Conservation (phyloP, 2,329 filamentous ascomycete genomes). For the Fusarium oligoseptatum region DNA sequence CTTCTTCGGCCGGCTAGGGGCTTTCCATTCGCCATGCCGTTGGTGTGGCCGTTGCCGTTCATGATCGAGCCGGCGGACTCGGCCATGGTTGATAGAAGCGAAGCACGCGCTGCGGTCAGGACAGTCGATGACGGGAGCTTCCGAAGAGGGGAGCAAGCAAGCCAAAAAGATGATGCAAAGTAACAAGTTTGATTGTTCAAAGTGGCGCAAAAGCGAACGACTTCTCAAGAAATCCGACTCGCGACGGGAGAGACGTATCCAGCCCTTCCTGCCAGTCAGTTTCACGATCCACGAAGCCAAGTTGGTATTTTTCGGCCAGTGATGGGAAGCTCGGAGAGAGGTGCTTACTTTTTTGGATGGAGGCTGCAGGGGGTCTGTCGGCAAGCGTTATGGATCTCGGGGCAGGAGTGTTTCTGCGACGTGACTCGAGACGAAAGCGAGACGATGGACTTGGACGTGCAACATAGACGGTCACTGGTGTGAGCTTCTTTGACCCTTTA, state of each 20-base stretch:
- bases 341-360: slow-evolving; percentile 21
- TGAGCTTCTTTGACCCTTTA: slow-evolving; percentile 31
- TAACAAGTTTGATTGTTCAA: slow-evolving; percentile 11
- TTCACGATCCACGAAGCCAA: slow-evolving; percentile 24
- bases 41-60: slow-evolving; percentile 57
- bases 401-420: slow-evolving; percentile 38
- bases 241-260: slow-evolving; percentile 17
- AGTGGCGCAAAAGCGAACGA: slow-evolving; percentile 13
- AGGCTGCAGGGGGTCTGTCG: slow-evolving; percentile 27
- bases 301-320: slow-evolving; percentile 30
- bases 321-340: slow-evolving; percentile 25
- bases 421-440: slow-evolving; percentile 26
- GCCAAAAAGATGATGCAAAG: slow-evolving; percentile 23
- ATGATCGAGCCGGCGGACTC: slow-evolving; percentile 50
- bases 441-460: slow-evolving; percentile 17
- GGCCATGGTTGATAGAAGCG: slow-evolving; percentile 50
- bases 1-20: slow-evolving; percentile 38
- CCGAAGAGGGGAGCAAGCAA: slow-evolving; percentile 23
- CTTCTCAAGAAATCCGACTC: slow-evolving; percentile 21
- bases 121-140: slow-evolving; percentile 19
- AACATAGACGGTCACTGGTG: slow-evolving; percentile 2
- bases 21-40: slow-evolving; percentile 50
- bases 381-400: slow-evolving; percentile 27
- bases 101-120: slow-evolving; percentile 33
- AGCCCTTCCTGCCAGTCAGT: slow-evolving; percentile 23